Evolutionary conservation across 2,329 filamentous ascomycete species (phyloP).

Genomic region (Trichoderma lentiforme): DNA sequence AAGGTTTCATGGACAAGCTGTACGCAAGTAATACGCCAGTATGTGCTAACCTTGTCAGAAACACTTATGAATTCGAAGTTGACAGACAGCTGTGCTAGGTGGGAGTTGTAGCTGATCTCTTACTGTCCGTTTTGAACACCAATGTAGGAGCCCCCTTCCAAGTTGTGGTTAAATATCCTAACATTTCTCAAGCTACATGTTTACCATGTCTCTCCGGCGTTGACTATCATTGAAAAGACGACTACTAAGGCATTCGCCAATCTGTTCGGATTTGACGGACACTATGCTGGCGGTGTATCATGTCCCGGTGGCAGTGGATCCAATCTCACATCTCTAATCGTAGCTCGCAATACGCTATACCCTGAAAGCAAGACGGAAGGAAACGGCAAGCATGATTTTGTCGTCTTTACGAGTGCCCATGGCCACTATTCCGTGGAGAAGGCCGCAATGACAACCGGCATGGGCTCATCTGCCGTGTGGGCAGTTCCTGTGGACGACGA

Average conservation of each 20-base stretch:
- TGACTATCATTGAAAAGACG: constrained; percentile 83
- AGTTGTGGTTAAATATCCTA: not conserved
- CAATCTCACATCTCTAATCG: constrained; percentile 79
- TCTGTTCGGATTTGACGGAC: constrained; percentile 72
- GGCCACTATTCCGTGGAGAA: constrained; percentile 96
- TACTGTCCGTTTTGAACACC: constrained; percentile 84
- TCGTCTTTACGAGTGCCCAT: constrained; percentile 83
- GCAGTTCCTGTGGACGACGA: constrained; percentile 67
- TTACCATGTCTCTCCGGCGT: constrained; percentile 86
- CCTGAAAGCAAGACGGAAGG: constrained; percentile 73
- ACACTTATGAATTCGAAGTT: not conserved
- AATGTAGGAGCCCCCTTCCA: constrained; percentile 55
- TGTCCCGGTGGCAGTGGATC: constrained; percentile 81
- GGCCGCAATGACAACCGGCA: constrained; percentile 83
- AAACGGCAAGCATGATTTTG: constrained; percentile 63
- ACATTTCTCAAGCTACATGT: constrained; percentile 65
- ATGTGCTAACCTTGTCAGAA: constrained; percentile 24
- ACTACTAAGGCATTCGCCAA: constrained; percentile 70
- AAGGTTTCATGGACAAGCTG: constrained; percentile 93
- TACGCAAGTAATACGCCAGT: constrained; percentile 87
- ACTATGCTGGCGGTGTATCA: constrained; percentile 68
- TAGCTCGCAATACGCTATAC: constrained; percentile 83
- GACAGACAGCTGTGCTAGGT: constrained; percentile 46
- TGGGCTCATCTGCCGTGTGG: constrained; percentile 73
- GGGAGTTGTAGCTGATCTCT: constrained; percentile 78